Evolutionary conservation across 192 early-diverging fungal genomes (phyloP).

Genomic region (Linderina pennispora): DNA sequence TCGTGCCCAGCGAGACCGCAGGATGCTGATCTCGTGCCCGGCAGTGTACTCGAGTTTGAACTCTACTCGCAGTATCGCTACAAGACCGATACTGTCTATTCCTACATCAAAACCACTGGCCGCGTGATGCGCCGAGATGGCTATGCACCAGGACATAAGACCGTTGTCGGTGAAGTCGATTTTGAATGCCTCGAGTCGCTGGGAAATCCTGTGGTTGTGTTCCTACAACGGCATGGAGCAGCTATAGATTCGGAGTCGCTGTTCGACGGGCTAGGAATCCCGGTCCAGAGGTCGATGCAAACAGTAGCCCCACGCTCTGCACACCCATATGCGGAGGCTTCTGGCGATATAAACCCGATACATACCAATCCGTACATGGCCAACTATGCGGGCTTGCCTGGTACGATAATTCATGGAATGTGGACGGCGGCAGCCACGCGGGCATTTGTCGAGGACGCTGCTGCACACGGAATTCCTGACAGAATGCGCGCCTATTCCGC

Average conservation of each 20-base stretch:
- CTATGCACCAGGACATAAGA: slow-evolving; percentile 58
- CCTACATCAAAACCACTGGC: not conserved
- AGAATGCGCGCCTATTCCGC: slow-evolving; percentile 74
- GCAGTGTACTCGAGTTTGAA: not conserved
- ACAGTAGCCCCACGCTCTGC: slow-evolving; percentile 65
- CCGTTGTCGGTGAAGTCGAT: slow-evolving; percentile 66
- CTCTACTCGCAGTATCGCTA: not conserved
- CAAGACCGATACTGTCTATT: not conserved
- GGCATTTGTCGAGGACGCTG: slow-evolving; percentile 84
- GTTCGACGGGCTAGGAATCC: slow-evolving; percentile 62
- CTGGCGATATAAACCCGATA: slow-evolving; percentile 84
- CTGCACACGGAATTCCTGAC: slow-evolving; percentile 78
- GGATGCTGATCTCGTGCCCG: too few relatives aligned
- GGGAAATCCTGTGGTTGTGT: slow-evolving; percentile 76
- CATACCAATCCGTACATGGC: slow-evolving; percentile 89
- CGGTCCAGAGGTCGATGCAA: not conserved
- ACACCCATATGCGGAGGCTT: slow-evolving; percentile 68
- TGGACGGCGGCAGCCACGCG: slow-evolving; percentile 85
- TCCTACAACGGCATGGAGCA: slow-evolving; percentile 65
- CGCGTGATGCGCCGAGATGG: slow-evolving; percentile 9
- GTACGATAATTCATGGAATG: slow-evolving; percentile 91
- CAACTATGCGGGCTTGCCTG: slow-evolving; percentile 72
- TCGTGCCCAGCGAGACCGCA: too few relatives aligned
- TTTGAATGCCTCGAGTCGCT: slow-evolving; percentile 56
- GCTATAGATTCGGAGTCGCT: slow-evolving; percentile 71